These are phyloP conservation scores for Myrmaecium sp. DNA, from an alignment of 2,329 filamentous ascomycete species.

Conservation along the genomic window DNA sequence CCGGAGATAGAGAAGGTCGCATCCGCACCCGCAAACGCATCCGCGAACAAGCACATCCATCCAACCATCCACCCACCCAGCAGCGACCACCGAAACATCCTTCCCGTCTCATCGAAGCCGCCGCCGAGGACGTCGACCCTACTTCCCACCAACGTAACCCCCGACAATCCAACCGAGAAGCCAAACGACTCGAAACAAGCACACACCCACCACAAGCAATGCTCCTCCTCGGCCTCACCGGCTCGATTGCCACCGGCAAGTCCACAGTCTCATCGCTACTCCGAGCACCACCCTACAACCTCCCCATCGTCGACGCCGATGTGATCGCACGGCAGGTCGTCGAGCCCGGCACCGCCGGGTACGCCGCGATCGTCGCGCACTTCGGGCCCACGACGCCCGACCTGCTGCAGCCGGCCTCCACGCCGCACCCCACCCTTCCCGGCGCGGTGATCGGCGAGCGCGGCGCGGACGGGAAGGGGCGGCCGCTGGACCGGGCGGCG, in stretches of 20 bases:
- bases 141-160: too few relatives aligned
- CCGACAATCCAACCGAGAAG: too few relatives aligned
- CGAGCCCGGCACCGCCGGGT: conserved; percentile 74
- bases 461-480: conserved; percentile 43
- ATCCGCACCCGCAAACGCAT: too few relatives aligned
- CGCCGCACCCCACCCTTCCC: too few relatives aligned
- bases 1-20: too few relatives aligned
- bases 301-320: conserved; percentile 91
- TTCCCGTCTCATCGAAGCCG: too few relatives aligned
- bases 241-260: conserved; percentile 96
- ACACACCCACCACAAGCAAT: conserved; percentile 36
- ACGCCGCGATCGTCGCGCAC: conserved; percentile 63
- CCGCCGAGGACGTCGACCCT: too few relatives aligned
- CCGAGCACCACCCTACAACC: conserved; percentile 58
- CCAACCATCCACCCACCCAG: too few relatives aligned
- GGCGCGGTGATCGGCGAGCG: conserved; percentile 24
- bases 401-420: conserved; percentile 44
- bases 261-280: conserved; percentile 84
- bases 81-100: too few relatives aligned
- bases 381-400: conserved; percentile 76
- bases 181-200: too few relatives aligned
- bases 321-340: conserved; percentile 83
- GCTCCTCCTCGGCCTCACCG: conserved; percentile 90
- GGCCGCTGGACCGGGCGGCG: conserved; percentile 70
- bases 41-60: too few relatives aligned